Evolutionary conservation across 352 stramenopile genomes (phyloP), one percentile per base, ranked within the genome.

Genomic region (Phytophthora niederhauseri): DNA sequence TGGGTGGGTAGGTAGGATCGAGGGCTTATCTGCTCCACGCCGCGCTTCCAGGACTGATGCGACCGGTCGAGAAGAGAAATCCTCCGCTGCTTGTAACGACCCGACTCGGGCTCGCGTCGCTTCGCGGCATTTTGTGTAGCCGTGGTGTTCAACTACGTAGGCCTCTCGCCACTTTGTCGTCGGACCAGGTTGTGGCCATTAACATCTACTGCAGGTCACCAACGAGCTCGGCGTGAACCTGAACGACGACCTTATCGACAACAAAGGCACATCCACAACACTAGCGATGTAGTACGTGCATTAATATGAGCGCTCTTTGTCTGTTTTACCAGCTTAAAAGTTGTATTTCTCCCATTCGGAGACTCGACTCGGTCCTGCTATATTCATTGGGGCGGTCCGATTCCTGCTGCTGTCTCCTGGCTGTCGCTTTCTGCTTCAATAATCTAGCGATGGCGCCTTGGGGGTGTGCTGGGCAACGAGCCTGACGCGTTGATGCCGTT

Each of bases 201-300:
- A 99, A 99, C 80, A 90, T 99, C 66, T 99, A 97, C 89, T 98
- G 28, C 97, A 98, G 71, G 93, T 99, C 24, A 97, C 98, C 28
- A 98, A 96, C 74, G 95, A 98, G 54, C 92, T 99, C 63, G 95
- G 96, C 30, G 94, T 99, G 8, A 94, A 98, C 81, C 74, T 95
- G 34, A 76, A 92, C 72, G 83, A 91, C 43, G 87, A 92, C 59
- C 77, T 92, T 58, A 95, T 85, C n/a, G 82, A 93, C 64, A 85
- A 86, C 57, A 81, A 70, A 69, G 60, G 9, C 41, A 57, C 22
- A 31, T 20, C 57, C n/a, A 68, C 11, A 58, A 70, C 36, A 65
- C 36, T 41, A 46, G 43, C 59, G 24, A 26, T 4, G 24, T 26
- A 26, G 48, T 66, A 43, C 38, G 36, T 50, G 55, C 61, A 74